A percentile compares a stretch with the other conserved stretches of the same genome.
These are phyloP conservation scores for Russula griseocarnosa DNA, from an alignment of 768 basidiomycete genomes.

Conservation along the genomic window DNA sequence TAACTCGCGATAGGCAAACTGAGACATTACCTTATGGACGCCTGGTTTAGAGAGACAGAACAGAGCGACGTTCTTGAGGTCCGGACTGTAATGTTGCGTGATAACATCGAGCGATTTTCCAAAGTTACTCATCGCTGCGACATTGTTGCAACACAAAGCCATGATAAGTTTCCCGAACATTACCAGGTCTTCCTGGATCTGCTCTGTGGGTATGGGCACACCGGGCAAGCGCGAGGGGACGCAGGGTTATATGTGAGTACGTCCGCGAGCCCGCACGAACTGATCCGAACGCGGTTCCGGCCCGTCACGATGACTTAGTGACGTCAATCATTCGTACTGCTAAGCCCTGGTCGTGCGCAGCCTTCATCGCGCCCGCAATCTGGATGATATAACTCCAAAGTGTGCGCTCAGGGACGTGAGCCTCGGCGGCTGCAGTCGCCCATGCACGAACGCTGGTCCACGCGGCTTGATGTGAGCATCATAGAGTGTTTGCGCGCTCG, in stretches of 20 bases:
- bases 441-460: conserved; percentile 38
- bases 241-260: conserved; percentile 69
- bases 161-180: conserved; percentile 85
- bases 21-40: conserved; percentile 53
- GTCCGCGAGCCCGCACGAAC: conserved; percentile 84
- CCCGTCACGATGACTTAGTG: conserved; percentile 82
- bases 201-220: conserved; percentile 36
- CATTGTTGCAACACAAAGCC: conserved; percentile 67
- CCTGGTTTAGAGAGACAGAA: conserved; percentile 73
- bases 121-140: conserved; percentile 55
- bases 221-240: conserved; percentile 8
- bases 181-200: conserved; percentile 80
- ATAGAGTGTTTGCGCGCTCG: conserved; percentile 75
- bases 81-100: conserved; percentile 66
- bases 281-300: conserved; percentile 84
- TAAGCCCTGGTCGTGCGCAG: conserved; percentile 74
- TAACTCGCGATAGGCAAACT: not conserved
- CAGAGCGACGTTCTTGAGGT: conserved; percentile 75
- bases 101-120: conserved; percentile 73
- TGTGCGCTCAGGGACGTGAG: conserved; percentile 64
- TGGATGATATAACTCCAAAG: conserved; percentile 94
- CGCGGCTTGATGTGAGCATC: conserved; percentile 71
- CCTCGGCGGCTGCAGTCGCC: conserved; percentile 37
- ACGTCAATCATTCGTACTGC: conserved; percentile 81
- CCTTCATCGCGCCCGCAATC: conserved; percentile 81